Evolutionary conservation across 148 eudicot species (phyloP).

Genomic region (Chenopodium quinoa): DNA sequence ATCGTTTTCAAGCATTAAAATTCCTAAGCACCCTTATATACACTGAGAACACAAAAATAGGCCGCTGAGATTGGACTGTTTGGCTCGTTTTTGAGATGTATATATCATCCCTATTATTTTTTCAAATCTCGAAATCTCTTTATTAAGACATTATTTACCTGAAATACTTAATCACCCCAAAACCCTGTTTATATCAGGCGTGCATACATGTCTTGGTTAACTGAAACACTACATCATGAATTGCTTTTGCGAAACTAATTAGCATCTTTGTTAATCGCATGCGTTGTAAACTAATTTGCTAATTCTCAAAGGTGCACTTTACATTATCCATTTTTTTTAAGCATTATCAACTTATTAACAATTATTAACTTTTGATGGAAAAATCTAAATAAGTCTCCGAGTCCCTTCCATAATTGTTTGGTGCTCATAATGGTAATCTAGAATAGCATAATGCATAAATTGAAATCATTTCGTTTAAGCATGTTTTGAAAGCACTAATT

Average conservation of each 20-base stretch:
- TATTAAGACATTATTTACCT: too few relatives aligned
- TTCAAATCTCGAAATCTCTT: too few relatives aligned
- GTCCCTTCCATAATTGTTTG: background rate
- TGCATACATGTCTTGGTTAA: background rate
- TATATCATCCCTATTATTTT: too few relatives aligned
- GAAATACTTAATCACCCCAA: too few relatives aligned
- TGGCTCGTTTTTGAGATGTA: too few relatives aligned
- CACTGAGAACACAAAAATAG: too few relatives aligned
- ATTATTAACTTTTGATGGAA: too few relatives aligned
- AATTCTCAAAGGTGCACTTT: background rate
- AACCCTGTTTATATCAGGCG: background rate
- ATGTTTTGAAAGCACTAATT: background rate
- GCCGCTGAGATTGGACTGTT: too few relatives aligned
- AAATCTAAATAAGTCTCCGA: too few relatives aligned
- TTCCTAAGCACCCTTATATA: background rate
- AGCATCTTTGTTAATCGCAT: constrained; percentile 4
- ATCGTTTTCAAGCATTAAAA: background rate
- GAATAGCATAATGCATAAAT: background rate
- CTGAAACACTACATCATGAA: background rate
- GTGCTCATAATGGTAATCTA: background rate
- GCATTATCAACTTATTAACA: too few relatives aligned
- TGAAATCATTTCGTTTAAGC: background rate
- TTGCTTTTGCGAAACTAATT: background rate
- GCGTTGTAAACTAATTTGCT: background rate
- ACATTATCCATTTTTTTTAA: background rate